phyloP scores from a whole-genome alignment of 2,329 filamentous ascomycete genomes.

The Aspergillus pseudoglaucus region DNA sequence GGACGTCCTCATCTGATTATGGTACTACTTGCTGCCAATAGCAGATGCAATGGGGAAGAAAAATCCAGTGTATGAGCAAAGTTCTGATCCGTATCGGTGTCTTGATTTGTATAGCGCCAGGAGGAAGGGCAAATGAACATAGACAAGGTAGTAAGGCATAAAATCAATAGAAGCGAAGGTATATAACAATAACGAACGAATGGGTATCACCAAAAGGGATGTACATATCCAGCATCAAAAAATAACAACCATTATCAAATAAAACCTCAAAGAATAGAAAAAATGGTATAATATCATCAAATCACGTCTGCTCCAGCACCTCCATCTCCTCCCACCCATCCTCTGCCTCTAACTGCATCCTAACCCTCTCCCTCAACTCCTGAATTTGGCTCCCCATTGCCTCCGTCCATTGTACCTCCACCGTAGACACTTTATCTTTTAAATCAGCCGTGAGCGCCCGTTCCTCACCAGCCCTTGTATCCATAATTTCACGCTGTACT shows the following conservation, averaged over 20 bases:
- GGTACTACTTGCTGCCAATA: too few relatives aligned
- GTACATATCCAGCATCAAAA: conserved; percentile 5
- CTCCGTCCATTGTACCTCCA: conserved; percentile 86
- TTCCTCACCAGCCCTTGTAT: conserved; percentile 62
- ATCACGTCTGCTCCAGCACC: conserved; percentile 39
- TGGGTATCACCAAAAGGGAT: too few relatives aligned
- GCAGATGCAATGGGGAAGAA: too few relatives aligned
- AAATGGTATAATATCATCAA: background rate
- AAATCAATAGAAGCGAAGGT: too few relatives aligned
- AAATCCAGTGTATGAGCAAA: too few relatives aligned
- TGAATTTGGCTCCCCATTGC: conserved; percentile 74
- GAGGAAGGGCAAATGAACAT: too few relatives aligned
- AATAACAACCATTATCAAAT: conserved; percentile 2
- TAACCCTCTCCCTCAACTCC: conserved; percentile 66
- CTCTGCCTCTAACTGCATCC: conserved; percentile 63
- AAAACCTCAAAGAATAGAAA: background rate
- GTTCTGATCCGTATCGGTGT: too few relatives aligned
- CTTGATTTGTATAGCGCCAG: too few relatives aligned
- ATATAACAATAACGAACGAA: too few relatives aligned
- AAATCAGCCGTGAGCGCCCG: conserved; percentile 70
- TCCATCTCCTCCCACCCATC: conserved; percentile 85
- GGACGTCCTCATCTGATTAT: too few relatives aligned
- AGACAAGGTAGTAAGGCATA: too few relatives aligned
- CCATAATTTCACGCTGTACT: conserved; percentile 44
- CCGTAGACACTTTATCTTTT: conserved; percentile 85